These are phyloP conservation scores for Cladosporium sp. DNA, from an alignment of 2,329 filamentous ascomycete species.

Conservation along the genomic window DNA sequence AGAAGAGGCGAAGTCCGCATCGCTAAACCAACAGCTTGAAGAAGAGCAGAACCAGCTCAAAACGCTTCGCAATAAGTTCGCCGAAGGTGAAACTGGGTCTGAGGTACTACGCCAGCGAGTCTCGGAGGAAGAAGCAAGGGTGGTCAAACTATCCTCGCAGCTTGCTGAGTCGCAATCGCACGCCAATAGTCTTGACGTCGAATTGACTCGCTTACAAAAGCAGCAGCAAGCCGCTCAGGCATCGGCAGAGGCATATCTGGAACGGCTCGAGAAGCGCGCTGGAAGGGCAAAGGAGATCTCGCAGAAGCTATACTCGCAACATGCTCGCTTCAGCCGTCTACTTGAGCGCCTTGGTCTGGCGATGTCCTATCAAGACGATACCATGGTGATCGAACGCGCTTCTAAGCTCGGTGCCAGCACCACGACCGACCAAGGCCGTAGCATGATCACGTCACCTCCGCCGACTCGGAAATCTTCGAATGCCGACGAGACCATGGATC, in stretches of 20 bases:
- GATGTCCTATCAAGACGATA: constrained; percentile 64
- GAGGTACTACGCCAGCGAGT: constrained; percentile 72
- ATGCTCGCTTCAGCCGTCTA: constrained; percentile 76
- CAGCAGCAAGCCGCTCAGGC: constrained; percentile 55
- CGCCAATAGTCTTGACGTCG: constrained; percentile 70
- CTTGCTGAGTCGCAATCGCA: constrained; percentile 73
- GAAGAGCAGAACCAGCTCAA: constrained; percentile 67
- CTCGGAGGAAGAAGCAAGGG: constrained; percentile 69
- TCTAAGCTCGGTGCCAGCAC: constrained; percentile 52
- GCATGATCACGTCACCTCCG: constrained; percentile 55
- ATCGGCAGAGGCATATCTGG: constrained; percentile 44
- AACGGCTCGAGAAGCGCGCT: constrained; percentile 65
- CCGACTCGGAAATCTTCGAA: constrained; percentile 52
- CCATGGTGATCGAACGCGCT: constrained; percentile 70
- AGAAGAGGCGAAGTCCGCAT: constrained; percentile 44
- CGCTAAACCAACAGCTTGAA: constrained; percentile 51
- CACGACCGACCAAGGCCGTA: constrained; percentile 42
- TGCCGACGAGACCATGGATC: constrained; percentile 44
- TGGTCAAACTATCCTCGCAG: constrained; percentile 63
- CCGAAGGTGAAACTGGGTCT: constrained; percentile 78
- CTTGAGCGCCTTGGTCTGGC: constrained; percentile 84
- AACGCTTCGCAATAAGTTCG: constrained; percentile 65
- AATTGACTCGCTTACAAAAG: constrained; percentile 64
- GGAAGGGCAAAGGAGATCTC: constrained; percentile 77
- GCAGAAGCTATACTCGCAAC: constrained; percentile 75